Evolutionary conservation across 495 filamentous ascomycete genomes (phyloP).

Genomic region (Aspergillus panamensis): DNA sequence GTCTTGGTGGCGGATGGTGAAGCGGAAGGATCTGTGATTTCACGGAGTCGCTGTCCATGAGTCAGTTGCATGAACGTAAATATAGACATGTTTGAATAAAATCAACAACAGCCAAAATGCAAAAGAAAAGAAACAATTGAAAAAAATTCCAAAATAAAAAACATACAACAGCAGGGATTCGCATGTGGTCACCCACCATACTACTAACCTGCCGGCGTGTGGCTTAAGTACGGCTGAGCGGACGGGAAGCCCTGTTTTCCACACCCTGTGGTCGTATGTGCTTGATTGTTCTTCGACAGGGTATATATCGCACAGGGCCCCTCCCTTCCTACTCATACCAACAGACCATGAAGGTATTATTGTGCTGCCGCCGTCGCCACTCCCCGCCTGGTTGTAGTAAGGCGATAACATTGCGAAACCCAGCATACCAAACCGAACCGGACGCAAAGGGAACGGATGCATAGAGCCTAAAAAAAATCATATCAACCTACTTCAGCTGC

Average conservation of each 20-base stretch:
- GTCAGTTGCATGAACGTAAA: constrained; percentile 6
- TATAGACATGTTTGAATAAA: neutral
- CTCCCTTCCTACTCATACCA: neutral
- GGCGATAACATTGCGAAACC: constrained; percentile 7
- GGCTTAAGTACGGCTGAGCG: constrained; percentile 51
- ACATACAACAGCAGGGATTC: constrained; percentile 51
- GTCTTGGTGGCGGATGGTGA: constrained; percentile 54
- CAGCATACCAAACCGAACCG: neutral
- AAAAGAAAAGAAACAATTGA: constrained; percentile 16
- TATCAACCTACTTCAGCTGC: constrained; percentile 65
- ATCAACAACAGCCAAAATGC: constrained; percentile 4
- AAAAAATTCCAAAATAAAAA: constrained; percentile 39
- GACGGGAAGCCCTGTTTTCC: constrained; percentile 50
- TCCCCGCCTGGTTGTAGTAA: neutral
- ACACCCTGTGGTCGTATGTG: constrained; percentile 51
- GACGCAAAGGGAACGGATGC: neutral
- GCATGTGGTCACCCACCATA: constrained; percentile 51
- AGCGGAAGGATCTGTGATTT: constrained; percentile 47
- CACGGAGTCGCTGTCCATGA: constrained; percentile 59
- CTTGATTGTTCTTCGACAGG: neutral
- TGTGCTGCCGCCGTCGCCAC: too few species aligned
- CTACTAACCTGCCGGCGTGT: constrained; percentile 50
- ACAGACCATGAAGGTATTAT: neutral
- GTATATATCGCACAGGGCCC: neutral
- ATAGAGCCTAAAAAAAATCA: constrained; percentile 1